These are phyloP conservation scores for Xanthoparmelia taractica DNA, from an alignment of 495 filamentous ascomycete species.

Conservation along the genomic window DNA sequence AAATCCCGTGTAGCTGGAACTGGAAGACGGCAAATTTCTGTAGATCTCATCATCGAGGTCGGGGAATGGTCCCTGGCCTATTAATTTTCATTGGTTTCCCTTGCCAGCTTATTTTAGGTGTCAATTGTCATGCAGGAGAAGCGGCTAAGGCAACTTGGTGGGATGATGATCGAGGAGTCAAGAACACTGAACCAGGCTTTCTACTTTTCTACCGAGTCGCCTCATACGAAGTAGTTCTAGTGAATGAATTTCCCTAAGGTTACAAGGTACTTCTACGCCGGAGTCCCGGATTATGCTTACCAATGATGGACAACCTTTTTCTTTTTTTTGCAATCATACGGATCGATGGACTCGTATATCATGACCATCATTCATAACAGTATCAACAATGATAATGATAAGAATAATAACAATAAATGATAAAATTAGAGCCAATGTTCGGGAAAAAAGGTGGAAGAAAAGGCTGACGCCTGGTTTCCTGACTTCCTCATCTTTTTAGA, in stretches of 20 bases:
- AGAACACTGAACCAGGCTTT: neutral
- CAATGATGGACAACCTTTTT: neutral
- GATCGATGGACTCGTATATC: no score
- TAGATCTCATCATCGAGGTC: conserved; percentile 12
- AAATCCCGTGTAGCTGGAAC: neutral
- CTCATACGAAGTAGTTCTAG: neutral
- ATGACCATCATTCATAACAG: no score
- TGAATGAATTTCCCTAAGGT: neutral
- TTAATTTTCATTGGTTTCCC: neutral
- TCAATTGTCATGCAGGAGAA: conserved; percentile 10
- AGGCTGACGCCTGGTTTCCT: neutral
- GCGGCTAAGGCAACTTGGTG: conserved; percentile 10
- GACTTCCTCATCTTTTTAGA: neutral
- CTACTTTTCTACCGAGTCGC: neutral
- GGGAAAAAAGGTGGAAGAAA: neutral
- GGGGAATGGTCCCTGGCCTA: conserved; percentile 1
- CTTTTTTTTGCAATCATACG: no score
- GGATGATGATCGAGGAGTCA: conserved; percentile 5
- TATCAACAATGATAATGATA: neutral
- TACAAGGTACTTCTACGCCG: no score
- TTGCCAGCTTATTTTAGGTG: neutral
- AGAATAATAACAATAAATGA: neutral
- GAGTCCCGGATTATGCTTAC: neutral
- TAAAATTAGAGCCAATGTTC: no score
- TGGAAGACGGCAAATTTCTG: neutral